Evolutionary conservation across 192 early-diverging fungal genomes (phyloP).

Genomic region (Diversispora eburnea): DNA sequence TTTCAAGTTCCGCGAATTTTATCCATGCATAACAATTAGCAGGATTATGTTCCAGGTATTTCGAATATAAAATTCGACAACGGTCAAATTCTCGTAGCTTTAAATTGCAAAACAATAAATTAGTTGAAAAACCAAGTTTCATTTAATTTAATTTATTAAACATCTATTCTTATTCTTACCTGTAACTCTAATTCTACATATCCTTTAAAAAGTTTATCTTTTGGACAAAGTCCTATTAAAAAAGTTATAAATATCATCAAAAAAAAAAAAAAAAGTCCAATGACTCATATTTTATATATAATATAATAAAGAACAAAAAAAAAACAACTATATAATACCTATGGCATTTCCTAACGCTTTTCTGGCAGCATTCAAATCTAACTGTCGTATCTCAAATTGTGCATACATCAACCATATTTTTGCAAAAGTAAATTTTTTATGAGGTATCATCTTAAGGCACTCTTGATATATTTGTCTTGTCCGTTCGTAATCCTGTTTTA

Average conservation of each 20-base stretch:
- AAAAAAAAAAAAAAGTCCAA: background rate
- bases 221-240: slow-evolving; percentile 63
- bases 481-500: slow-evolving; percentile 65
- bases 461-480: slow-evolving; percentile 80
- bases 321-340: slow-evolving; percentile 40
- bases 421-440: slow-evolving; percentile 92
- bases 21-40: slow-evolving; percentile 93
- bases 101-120: background rate
- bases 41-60: slow-evolving; percentile 85
- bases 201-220: slow-evolving; percentile 89
- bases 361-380: slow-evolving; percentile 70
- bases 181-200: slow-evolving; percentile 96
- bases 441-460: slow-evolving; percentile 84
- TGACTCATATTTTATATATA: background rate
- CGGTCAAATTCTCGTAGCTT: slow-evolving; percentile 91
- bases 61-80: slow-evolving; percentile 83
- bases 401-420: slow-evolving; percentile 97
- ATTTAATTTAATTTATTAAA: background rate
- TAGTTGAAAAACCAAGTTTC: background rate
- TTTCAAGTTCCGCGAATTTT: slow-evolving; percentile 92
- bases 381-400: slow-evolving; percentile 81
- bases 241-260: too few species aligned
- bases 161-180: slow-evolving; percentile 29
- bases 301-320: background rate
- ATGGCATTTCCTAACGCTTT: slow-evolving; percentile 80